These are phyloP conservation scores for Nosema bombycis DNA, from an alignment of 371 early-diverging fungal genomes.

Conservation along the genomic window DNA sequence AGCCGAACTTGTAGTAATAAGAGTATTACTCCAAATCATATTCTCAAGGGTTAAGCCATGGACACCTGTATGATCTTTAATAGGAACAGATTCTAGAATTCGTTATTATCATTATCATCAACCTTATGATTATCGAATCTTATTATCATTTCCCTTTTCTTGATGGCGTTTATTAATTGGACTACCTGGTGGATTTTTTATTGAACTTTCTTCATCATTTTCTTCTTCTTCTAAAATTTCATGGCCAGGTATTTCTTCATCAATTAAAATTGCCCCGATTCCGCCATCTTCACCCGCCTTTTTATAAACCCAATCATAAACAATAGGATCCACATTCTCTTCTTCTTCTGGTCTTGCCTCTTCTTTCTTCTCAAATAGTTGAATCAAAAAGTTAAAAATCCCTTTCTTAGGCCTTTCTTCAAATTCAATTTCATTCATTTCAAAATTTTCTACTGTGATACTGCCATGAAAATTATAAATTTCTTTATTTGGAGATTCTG, in stretches of 20 bases:
- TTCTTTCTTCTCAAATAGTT: too few species aligned
- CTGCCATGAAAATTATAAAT: constrained; percentile 86
- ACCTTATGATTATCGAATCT: constrained; percentile 3
- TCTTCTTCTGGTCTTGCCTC: background rate
- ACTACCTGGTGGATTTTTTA: background rate
- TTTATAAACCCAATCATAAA: background rate
- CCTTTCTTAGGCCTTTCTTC: background rate
- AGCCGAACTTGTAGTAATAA: constrained; percentile 82
- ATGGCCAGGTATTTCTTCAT: background rate
- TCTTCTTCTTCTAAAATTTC: background rate
- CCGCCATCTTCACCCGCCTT: background rate
- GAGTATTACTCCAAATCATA: constrained; percentile 92
- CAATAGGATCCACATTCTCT: background rate
- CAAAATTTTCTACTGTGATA: constrained; percentile 62
- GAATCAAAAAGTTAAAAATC: too few species aligned
- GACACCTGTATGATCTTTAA: constrained; percentile 49
- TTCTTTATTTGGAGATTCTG: constrained; percentile 86
- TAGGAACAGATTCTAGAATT: background rate
- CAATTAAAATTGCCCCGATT: background rate
- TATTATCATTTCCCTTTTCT: background rate
- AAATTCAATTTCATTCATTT: constrained; percentile 10
- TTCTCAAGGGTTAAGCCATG: constrained; percentile 80
- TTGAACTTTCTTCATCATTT: background rate
- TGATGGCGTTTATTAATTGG: too few species aligned
- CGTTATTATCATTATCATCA: constrained; percentile 29